Conservation (phyloP, 1,139 yeast genomes). For the Hansenula sp. region DNA sequence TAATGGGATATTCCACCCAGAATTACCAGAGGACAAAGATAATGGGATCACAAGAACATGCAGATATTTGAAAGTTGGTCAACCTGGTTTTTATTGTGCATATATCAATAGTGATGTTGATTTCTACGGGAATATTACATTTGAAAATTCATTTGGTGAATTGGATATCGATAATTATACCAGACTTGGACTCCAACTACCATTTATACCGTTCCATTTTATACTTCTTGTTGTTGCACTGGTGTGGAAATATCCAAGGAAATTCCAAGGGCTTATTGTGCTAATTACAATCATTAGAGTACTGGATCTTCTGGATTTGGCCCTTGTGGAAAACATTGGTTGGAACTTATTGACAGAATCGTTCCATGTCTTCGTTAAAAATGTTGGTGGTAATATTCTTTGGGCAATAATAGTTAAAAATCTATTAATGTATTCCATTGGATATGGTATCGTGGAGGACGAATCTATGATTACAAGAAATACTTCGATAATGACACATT, state of each 20-base stretch:
- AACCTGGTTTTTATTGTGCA: slow-evolving; percentile 3
- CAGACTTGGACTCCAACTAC: neutral
- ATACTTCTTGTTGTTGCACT: neutral
- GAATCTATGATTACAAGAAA: neutral
- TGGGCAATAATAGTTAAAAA: neutral
- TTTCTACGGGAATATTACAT: neutral
- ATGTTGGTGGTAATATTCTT: neutral
- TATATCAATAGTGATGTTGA: neutral
- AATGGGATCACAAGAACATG: neutral
- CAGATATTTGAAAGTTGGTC: too few relatives aligned
- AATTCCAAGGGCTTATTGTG: neutral
- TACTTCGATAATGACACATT: neutral
- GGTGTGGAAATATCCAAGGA: neutral
- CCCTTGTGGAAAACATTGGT: neutral
- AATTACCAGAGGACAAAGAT: neutral
- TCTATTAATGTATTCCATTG: neutral
- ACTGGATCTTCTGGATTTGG: neutral
- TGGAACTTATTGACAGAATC: neutral
- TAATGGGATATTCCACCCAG: too few relatives aligned
- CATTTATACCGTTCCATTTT: neutral
- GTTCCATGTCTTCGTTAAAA: neutral
- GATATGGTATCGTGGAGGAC: neutral
- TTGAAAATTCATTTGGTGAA: neutral
- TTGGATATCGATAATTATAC: slow-evolving; percentile 2
- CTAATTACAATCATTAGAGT: neutral